phyloP scores from a whole-genome alignment of 2,329 filamentous ascomycete species.

The Sarocladium kiliense region DNA sequence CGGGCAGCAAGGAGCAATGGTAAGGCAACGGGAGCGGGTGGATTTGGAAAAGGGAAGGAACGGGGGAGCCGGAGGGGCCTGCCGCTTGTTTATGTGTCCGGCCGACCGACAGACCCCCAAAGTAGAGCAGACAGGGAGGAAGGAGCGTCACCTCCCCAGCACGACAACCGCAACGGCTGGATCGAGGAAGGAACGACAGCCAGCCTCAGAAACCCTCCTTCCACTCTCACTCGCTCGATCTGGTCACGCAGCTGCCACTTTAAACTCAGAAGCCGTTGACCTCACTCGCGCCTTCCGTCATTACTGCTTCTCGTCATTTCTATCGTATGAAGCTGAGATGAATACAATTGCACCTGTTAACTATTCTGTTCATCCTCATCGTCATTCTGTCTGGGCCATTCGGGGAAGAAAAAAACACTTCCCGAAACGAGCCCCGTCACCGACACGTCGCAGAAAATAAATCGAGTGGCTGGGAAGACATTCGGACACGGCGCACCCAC shows the following conservation, averaged over 20 bases:
- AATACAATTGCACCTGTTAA: too few relatives aligned
- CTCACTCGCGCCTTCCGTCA: too few relatives aligned
- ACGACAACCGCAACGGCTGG: background rate
- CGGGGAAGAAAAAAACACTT: too few relatives aligned
- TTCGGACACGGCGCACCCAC: background rate
- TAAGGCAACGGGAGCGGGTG: background rate
- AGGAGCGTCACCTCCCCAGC: background rate
- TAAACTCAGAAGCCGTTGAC: too few relatives aligned
- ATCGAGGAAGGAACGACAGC: background rate
- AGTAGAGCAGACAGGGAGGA: background rate
- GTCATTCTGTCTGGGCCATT: too few relatives aligned
- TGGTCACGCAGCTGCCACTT: background rate
- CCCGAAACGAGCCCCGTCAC: background rate
- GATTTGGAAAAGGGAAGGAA: constrained; percentile 10
- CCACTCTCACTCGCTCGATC: too few relatives aligned
- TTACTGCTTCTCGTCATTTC: background rate
- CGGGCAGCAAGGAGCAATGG: background rate
- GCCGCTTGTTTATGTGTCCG: constrained; percentile 8
- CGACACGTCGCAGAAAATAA: background rate
- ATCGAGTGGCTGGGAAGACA: constrained; percentile 8
- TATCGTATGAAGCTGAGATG: too few relatives aligned
- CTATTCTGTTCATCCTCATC: too few relatives aligned
- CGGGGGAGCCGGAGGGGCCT: constrained; percentile 8
- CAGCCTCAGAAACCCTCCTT: too few relatives aligned
- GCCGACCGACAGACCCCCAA: background rate